Evolutionary conservation across 2,329 filamentous ascomycete genomes (phyloP).

Genomic region (Aspergillus neotritici): DNA sequence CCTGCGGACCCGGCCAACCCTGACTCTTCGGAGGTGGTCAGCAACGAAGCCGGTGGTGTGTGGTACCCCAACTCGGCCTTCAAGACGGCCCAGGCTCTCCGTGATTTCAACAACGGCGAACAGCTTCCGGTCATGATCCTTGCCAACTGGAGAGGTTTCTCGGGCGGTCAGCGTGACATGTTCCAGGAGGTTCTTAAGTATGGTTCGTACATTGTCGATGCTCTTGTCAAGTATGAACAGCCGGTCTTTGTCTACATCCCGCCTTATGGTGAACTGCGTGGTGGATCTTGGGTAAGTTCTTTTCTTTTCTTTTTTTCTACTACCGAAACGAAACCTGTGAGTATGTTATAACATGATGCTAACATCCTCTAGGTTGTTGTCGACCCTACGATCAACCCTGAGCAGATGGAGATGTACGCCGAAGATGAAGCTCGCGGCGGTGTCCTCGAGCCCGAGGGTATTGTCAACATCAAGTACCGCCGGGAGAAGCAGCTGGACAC

Average conservation of each 20-base stretch:
- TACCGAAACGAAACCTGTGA: constrained; percentile 26
- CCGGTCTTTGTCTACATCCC: constrained; percentile 99
- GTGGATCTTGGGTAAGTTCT: constrained; percentile 78
- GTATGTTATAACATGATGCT: not conserved
- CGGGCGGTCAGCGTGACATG: constrained; percentile 98
- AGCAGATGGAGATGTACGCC: constrained; percentile 99
- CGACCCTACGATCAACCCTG: constrained; percentile 94
- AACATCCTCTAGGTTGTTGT: constrained; percentile 66
- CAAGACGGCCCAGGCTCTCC: constrained; percentile 98
- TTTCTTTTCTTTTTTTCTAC: constrained; percentile 13
- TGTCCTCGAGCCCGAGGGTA: constrained; percentile 96
- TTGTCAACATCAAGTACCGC: constrained; percentile 97
- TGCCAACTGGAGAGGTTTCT: constrained; percentile 99
- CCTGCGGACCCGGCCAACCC: constrained; percentile 97
- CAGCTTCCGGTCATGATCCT: constrained; percentile 98
- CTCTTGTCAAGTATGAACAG: constrained; percentile 96
- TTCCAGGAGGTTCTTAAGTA: constrained; percentile 99
- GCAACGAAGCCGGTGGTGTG: constrained; percentile 92
- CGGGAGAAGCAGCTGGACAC: constrained; percentile 96
- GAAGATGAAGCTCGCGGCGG: constrained; percentile 91
- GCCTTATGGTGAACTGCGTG: constrained; percentile 90
- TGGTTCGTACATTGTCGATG: constrained; percentile 97
- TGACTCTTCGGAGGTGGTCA: constrained; percentile 93
- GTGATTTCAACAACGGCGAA: constrained; percentile 98
- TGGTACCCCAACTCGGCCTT: constrained; percentile 99